Conservation (phyloP, 805 yeast species). For the Sungouiella thailandica region DNA sequence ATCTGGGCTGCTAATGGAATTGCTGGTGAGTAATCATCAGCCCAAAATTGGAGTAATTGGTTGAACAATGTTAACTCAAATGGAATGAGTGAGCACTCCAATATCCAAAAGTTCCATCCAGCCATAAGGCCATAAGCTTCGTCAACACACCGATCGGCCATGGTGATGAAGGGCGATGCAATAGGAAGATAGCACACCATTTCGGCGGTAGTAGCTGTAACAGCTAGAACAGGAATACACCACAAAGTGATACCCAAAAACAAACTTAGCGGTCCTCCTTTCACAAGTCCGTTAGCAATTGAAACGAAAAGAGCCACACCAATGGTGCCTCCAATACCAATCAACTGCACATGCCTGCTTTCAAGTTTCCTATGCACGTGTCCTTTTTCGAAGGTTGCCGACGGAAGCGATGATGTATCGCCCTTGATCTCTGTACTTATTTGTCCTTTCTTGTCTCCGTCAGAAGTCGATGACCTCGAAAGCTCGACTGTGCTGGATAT, state of each 20-base stretch:
- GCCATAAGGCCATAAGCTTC: conserved; percentile 69
- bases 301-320: conserved; percentile 78
- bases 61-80: conserved; percentile 80
- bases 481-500: neutral
- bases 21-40: conserved; percentile 69
- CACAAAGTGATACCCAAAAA: conserved; percentile 62
- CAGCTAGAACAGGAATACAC: conserved; percentile 63
- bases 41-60: conserved; percentile 76
- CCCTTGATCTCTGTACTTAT: neutral
- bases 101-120: conserved; percentile 76
- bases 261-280: conserved; percentile 68
- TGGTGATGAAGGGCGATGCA: conserved; percentile 68
- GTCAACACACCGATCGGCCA: conserved; percentile 74
- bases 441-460: too few relatives aligned
- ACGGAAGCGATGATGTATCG: neutral
- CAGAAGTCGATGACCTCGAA: neutral
- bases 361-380: conserved; percentile 42
- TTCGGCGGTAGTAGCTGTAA: conserved; percentile 72
- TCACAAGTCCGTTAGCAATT: conserved; percentile 56
- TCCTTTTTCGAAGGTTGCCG: neutral
- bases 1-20: conserved; percentile 64
- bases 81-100: conserved; percentile 75
- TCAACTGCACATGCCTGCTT: conserved; percentile 71
- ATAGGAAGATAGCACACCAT: conserved; percentile 74
- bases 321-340: conserved; percentile 77